These are phyloP conservation scores for Furcasterigmium furcatum DNA, from an alignment of 2,329 filamentous ascomycete genomes.

Conservation along the genomic window DNA sequence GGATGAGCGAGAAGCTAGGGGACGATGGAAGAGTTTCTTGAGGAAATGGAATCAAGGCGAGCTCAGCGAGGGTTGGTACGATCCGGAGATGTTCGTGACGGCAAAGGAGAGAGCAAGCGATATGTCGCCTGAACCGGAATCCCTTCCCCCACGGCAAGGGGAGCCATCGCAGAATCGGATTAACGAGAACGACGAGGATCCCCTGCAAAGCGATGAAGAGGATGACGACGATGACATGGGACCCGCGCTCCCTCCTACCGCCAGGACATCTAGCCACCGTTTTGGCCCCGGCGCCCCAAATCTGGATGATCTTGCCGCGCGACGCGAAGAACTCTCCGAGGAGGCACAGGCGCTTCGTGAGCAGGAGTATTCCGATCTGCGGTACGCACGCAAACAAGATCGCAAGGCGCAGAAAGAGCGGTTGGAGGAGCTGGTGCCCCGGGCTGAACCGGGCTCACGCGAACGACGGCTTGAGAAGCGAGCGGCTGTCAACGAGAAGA, in stretches of 20 bases:
- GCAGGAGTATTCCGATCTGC: conserved; percentile 47
- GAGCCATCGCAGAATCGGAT: not conserved
- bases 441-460: conserved; percentile 76
- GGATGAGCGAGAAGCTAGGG: conserved; percentile 70
- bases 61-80: conserved; percentile 90
- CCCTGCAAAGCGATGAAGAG: conserved; percentile 22
- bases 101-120: conserved; percentile 23
- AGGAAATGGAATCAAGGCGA: conserved; percentile 89
- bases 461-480: conserved; percentile 88
- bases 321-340: conserved; percentile 45
- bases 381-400: conserved; percentile 60
- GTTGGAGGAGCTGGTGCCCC: conserved; percentile 77
- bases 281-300: conserved; percentile 64
- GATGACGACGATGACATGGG: conserved; percentile 62
- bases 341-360: conserved; percentile 45
- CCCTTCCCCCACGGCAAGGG: not conserved
- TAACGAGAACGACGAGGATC: conserved; percentile 1
- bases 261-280: conserved; percentile 17
- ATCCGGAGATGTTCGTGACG: conserved; percentile 62
- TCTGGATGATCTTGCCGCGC: conserved; percentile 68
- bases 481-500: conserved; percentile 65
- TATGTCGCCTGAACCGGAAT: not conserved
- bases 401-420: conserved; percentile 65
- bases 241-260: conserved; percentile 31
- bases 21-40: conserved; percentile 91